phyloP scores from a whole-genome alignment of 306 rosid genomes.

The Hylodesmum podocarpum region DNA sequence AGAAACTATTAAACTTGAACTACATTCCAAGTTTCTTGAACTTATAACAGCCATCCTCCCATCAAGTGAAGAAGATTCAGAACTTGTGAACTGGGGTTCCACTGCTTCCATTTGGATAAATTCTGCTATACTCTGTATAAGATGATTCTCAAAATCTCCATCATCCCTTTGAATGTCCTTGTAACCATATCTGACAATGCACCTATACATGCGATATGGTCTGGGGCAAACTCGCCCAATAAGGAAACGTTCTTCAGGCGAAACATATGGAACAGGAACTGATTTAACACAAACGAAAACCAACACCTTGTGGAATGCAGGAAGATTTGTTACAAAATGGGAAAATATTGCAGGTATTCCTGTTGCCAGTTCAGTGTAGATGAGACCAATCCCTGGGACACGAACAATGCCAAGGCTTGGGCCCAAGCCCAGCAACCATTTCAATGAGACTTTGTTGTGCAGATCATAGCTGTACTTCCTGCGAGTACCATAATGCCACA shows the following conservation, averaged over 20 bases:
- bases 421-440: conserved; percentile 84
- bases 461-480: conserved; percentile 75
- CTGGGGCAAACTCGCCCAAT: conserved; percentile 80
- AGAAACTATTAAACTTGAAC: conserved; percentile 44
- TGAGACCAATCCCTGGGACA: conserved; percentile 89
- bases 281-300: conserved; percentile 87
- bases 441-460: conserved; percentile 83
- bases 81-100: conserved; percentile 62
- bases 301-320: conserved; percentile 83
- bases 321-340: conserved; percentile 89
- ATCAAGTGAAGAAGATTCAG: conserved; percentile 62
- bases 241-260: conserved; percentile 85
- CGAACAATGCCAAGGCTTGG: conserved; percentile 92
- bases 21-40: conserved; percentile 46
- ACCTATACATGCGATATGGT: conserved; percentile 82
- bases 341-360: conserved; percentile 90
- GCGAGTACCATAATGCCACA: conserved; percentile 82
- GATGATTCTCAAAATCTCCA: conserved; percentile 80
- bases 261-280: conserved; percentile 83
- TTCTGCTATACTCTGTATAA: conserved; percentile 78
- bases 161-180: conserved; percentile 82
- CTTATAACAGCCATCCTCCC: conserved; percentile 91
- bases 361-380: conserved; percentile 79
- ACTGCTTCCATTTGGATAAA: conserved; percentile 84
- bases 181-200: conserved; percentile 83